phyloP scores from a whole-genome alignment of 306 rosid genomes.

The Acacia crassicarpa region DNA sequence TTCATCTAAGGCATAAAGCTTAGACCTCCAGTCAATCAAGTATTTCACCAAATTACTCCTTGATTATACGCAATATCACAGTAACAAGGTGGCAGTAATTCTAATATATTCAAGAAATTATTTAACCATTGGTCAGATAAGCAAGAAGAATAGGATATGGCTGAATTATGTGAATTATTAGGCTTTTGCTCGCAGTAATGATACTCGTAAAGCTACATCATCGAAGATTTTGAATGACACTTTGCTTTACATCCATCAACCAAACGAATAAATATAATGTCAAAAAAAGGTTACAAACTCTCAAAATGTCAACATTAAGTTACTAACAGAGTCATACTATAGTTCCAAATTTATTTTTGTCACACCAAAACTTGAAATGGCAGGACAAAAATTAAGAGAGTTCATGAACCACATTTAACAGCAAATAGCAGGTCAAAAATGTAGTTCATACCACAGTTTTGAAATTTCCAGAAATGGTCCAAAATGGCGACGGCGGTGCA shows the following conservation, averaged over 20 bases:
- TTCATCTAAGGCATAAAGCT: neutral
- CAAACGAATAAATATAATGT: neutral
- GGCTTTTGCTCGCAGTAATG: neutral
- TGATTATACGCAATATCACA: neutral
- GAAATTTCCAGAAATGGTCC: too few relatives aligned
- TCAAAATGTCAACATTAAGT: too few relatives aligned
- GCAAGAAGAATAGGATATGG: neutral
- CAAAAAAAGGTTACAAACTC: neutral
- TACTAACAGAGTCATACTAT: too few relatives aligned
- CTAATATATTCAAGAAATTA: neutral
- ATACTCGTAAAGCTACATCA: neutral
- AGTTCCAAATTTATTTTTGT: too few relatives aligned
- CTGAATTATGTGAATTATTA: neutral
- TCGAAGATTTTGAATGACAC: neutral
- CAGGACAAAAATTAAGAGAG: too few relatives aligned
- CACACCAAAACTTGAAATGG: too few relatives aligned
- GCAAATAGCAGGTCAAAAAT: too few relatives aligned
- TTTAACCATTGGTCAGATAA: neutral
- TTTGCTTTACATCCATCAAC: neutral
- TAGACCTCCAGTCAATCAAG: slow-evolving; percentile 3
- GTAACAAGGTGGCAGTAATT: neutral
- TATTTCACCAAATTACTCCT: slow-evolving; percentile 3
- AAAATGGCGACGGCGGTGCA: too few relatives aligned
- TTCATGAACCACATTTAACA: too few relatives aligned
- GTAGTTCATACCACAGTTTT: too few relatives aligned